Evolutionary conservation across 1,284 basidiomycete genomes (phyloP), one percentile per base, ranked within the genome.

Genomic region (Cryptococcus sp.): DNA sequence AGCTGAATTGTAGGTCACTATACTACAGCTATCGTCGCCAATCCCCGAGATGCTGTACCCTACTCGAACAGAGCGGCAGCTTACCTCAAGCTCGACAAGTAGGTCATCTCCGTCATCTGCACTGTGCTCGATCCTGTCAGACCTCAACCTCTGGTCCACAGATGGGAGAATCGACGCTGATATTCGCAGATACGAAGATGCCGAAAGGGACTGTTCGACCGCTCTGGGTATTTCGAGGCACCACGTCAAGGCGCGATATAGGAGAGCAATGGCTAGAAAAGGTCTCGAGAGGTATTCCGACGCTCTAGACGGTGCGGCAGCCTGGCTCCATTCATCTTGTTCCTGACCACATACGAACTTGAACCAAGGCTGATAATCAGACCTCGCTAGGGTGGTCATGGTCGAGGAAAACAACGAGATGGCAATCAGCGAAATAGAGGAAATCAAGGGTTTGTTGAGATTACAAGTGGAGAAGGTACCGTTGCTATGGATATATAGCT

Each of bases 1-100:
- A 24, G 10, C 22, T 31, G 38, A 39, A 21, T 22, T 9, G 26
- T 46, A 60, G 66, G 64, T 1, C 64, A 68, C 37, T 73, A 73
- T 48, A 62, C 63, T 22, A 63, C 55, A 18, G 66, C 71, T 2
- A 56, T 58, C 2, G 47, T 63, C 10, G 49, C 62, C 24, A 66
- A 70, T 39, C 56, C 66, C 0, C 19, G 42, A 3, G 68, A 71
- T 43, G 58, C 68, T 0, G 47, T 66, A 19, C 60, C 63, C 21
- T 63, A 65, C 31, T 52, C 61, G 11, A 74, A 74, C 43, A 51
- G 71, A 43, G 72, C 73, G 7, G 65, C 68, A 44, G 68, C 69
- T 4, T 71, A 68, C 52, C 48, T 74, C 34, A 74, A 73, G 48
- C 58, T 74, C 1, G 66, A 71, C 42, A 68, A 70, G 71, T 73